Evolutionary conservation across 108 stramenopile genomes (phyloP).

Genomic region (Nitzschia inconspicua): DNA sequence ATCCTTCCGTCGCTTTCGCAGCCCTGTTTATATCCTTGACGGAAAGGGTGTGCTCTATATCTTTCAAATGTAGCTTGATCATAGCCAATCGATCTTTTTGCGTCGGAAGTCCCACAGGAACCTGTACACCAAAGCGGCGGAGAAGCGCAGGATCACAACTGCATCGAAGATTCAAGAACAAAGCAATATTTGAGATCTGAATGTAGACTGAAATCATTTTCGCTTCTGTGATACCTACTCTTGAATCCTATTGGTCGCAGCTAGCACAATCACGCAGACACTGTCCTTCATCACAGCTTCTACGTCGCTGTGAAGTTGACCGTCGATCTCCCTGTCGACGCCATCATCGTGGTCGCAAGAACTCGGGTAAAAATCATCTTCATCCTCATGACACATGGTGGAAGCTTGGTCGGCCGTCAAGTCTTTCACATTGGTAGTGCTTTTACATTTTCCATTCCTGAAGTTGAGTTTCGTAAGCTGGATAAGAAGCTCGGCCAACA

Average conservation of each 20-base stretch:
- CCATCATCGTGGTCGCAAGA: background rate
- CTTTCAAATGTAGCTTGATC: conserved; percentile 37
- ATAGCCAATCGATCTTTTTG: conserved; percentile 65
- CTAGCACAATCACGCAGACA: conserved; percentile 71
- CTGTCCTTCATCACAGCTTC: background rate
- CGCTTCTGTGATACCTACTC: no score
- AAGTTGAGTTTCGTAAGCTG: conserved; percentile 57
- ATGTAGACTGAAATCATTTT: no score
- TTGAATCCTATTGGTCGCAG: conserved; percentile 83
- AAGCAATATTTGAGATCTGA: no score
- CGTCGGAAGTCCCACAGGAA: conserved; percentile 60
- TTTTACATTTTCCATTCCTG: conserved; percentile 13
- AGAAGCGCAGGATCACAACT: conserved; percentile 81
- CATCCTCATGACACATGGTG: background rate
- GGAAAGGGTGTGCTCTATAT: conserved; percentile 53
- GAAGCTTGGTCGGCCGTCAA: background rate
- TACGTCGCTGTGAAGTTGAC: conserved; percentile 1
- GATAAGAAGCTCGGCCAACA: conserved; percentile 80
- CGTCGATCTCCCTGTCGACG: conserved; percentile 9
- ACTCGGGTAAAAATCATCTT: background rate
- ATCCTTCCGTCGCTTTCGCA: conserved; percentile 63
- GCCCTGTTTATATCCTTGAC: conserved; percentile 41
- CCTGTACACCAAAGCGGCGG: conserved; percentile 75
- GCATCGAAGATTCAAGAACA: no score
- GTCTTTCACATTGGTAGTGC: background rate